Base-by-base conservation (phyloP, 2,329 filamentous ascomycete species). In the Arthroderma sp. region DNA sequence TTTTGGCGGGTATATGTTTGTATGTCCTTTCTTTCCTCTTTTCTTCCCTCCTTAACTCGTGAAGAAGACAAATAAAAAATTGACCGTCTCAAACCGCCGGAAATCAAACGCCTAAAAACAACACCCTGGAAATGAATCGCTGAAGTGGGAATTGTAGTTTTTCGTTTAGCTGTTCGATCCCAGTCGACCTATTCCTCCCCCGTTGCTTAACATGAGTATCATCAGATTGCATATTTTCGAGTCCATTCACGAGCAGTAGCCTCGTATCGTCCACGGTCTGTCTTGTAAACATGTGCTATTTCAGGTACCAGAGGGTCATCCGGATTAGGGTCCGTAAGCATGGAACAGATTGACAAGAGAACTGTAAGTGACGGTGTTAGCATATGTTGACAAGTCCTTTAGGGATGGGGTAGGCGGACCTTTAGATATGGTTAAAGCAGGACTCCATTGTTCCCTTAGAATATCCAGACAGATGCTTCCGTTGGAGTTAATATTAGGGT, bases 401-500 rank as follows among this genome's bases (percentile, higher is more conserved):
- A 39, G 29, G 7, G 9, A 27, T 36, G 29, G 9, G 7, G n/a
- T 10, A 32, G 22, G 50, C 69, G 47, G 71, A 94, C 91, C 91
- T 80, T 98, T 98, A 50, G 86, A 94, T 61, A 98, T 96, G 55
- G 91, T 98, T 68, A 98, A 75, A 54, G 91, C 91, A 36, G 91
- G 91, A 67, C 88, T 95, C 91, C 91, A 98, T 73, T 98, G 91
- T 69, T 98, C 91, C 73, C 91, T 81, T 62, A 98, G 75, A 63
- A 98, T 98, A 63, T 98, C 91, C 66, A 98, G 72, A 69, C 91
- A 98, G 70, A 98, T 98, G 70, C 88, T 95, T 69, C 91, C 91
- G 68, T 96, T 96, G 56, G 86, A 94, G 80, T 98, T 98, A 86
- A 98, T 98, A 73, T 98, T 98, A 61, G 91, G 91, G 73, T 98